Base-by-base conservation (phyloP, 306 rosid species). In the Prunus mira region DNA sequence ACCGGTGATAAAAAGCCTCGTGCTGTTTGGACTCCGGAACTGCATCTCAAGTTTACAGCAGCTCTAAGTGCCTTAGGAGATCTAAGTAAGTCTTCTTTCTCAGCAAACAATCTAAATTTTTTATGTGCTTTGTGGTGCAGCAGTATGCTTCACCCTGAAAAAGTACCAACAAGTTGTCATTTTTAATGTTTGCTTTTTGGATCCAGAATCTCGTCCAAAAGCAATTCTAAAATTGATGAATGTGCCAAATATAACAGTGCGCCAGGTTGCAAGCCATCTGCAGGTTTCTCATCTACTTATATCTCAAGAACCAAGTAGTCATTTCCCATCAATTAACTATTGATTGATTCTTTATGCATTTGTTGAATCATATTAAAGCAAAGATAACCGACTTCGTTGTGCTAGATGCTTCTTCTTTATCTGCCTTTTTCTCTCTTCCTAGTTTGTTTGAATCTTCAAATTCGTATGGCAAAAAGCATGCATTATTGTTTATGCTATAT, bases 221-320 rank as follows among this genome's bases (percentile, higher is more conserved):
- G 13, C 38, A 11, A 81, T 90, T 70, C 32, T 63, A 32, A 46
- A 57, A 55, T 0, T 20, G 81, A 85, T 90, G 89, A 78, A 82
- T n/a, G 86, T 49, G 54, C 81, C 81, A 55, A 8, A 56, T 43
- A 51, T 88, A 58, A 81, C 93, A 10, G 27, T 49, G n/a, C 81
- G 81, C 67, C 93, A 90, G 30, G 83, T 88, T 64, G 84, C 89
- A 14, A 90, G 89, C 63, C 89, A 90, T 75, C 78, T 83, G 17
- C 91, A 88, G 96, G 93, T 90, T 56, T 81, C 72, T 76, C 47
- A 30, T 77, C 72, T 32, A 61, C 63, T 52, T 43, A 22, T 58
- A n/a, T 64, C 60, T 73, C 22, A 69, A 58, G 61, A 62, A 45
- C 25, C 28, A 68, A 63, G 13, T 24, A 41, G 14, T 5, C 9